These are phyloP conservation scores for Alternaria panax DNA, from an alignment of 2,329 filamentous ascomycete genomes.

Conservation along the genomic window DNA sequence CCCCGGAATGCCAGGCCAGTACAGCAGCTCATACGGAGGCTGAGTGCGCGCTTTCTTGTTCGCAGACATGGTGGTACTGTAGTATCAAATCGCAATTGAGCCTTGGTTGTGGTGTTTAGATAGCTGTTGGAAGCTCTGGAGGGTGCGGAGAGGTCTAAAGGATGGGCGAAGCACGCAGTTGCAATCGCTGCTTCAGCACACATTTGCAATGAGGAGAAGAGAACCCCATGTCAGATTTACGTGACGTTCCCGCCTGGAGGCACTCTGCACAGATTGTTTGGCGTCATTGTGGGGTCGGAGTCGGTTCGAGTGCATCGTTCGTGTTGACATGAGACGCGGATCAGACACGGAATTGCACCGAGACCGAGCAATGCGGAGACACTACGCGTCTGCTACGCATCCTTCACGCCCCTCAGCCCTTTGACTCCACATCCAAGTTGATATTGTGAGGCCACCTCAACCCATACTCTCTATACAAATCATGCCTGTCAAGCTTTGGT, in stretches of 20 bases:
- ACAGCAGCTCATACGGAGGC: conserved; percentile 69
- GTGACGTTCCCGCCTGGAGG: conserved; percentile 1
- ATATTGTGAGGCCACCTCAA: neutral
- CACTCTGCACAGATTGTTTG: neutral
- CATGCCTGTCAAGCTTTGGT: neutral
- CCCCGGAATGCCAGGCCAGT: conserved; percentile 75
- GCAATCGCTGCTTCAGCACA: neutral
- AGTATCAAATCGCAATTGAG: neutral
- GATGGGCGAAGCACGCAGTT: conserved; percentile 10
- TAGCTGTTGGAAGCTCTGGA: neutral
- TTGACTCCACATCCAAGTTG: neutral
- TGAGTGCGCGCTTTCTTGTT: conserved; percentile 41
- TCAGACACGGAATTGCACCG: conserved; percentile 4
- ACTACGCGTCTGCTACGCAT: neutral
- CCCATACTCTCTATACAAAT: neutral
- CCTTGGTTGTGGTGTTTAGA: neutral
- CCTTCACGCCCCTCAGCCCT: neutral
- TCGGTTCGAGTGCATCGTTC: neutral
- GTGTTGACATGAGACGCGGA: conserved; percentile 6
- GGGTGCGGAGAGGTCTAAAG: neutral
- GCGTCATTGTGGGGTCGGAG: conserved; percentile 27
- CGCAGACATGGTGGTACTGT: conserved; percentile 26
- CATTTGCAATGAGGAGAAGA: neutral
- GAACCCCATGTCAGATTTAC: neutral
- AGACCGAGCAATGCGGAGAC: neutral